Evolutionary conservation across 805 yeast genomes (phyloP).

Genomic region (Metschnikowia baotianmanensis): DNA sequence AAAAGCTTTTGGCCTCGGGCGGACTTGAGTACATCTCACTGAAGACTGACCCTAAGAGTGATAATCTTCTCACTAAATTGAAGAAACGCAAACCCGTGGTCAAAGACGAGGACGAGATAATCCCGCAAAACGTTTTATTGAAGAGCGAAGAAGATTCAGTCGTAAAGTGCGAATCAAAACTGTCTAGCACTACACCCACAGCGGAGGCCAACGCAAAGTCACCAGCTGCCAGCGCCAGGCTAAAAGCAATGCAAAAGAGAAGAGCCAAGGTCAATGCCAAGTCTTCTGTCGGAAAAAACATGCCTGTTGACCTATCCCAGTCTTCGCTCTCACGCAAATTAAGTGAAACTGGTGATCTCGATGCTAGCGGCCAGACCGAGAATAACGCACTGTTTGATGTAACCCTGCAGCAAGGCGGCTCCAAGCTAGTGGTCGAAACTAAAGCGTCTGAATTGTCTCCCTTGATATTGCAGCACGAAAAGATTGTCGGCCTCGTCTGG

Average conservation of each 20-base stretch:
- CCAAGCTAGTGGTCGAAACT: constrained; percentile 81
- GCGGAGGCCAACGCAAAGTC: constrained; percentile 25
- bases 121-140: constrained; percentile 1
- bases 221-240: constrained; percentile 60
- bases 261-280: constrained; percentile 74
- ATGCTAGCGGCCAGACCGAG: constrained; percentile 10
- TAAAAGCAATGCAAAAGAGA: constrained; percentile 92
- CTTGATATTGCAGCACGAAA: constrained; percentile 65
- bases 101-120: constrained; percentile 15
- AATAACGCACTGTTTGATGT: constrained; percentile 49
- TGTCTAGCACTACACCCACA: constrained; percentile 4
- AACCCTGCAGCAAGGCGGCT: constrained; percentile 77
- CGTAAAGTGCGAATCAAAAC: constrained; percentile 3
- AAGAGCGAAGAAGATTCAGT: constrained; percentile 5
- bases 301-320: constrained; percentile 67
- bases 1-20: constrained; percentile 62
- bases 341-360: constrained; percentile 40
- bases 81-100: constrained; percentile 49
- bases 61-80: constrained; percentile 44
- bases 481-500: constrained; percentile 79
- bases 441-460: constrained; percentile 63
- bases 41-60: constrained; percentile 38
- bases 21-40: constrained; percentile 41
- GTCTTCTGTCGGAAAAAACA: constrained; percentile 40
- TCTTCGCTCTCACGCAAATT: constrained; percentile 62